Percentiles rank a stretch among this genome's conserved stretches.
Evolutionary conservation across 768 basidiomycete genomes (phyloP).

Genomic region (Gymnopilus dilepis): DNA sequence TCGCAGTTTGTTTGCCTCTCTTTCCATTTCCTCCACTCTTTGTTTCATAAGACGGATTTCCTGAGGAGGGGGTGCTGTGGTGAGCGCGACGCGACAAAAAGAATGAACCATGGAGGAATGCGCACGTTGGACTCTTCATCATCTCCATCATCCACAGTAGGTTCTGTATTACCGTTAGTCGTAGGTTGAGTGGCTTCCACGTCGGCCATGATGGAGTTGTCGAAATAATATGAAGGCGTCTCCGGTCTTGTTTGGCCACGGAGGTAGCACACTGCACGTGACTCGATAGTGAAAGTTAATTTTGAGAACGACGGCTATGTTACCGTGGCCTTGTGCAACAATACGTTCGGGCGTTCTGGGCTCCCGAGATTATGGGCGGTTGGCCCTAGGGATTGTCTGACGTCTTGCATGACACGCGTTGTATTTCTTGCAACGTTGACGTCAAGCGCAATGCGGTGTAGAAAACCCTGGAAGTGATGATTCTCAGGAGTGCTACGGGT

Average conservation of each 20-base stretch:
- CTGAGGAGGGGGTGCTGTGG: slow-evolving; percentile 42
- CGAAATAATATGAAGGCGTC: slow-evolving; percentile 15
- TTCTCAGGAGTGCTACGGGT: background rate
- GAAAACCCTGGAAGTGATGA: background rate
- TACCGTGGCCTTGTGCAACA: background rate
- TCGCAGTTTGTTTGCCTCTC: slow-evolving; percentile 85
- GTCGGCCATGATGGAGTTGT: slow-evolving; percentile 56
- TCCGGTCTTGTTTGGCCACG: slow-evolving; percentile 24
- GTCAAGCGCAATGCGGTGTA: slow-evolving; percentile 4
- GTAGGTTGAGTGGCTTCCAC: slow-evolving; percentile 49
- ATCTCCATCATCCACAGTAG: slow-evolving; percentile 60
- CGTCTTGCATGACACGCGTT: background rate
- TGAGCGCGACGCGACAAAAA: slow-evolving; percentile 17
- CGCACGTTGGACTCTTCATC: slow-evolving; percentile 67
- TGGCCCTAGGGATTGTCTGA: background rate
- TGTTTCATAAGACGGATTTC: slow-evolving; percentile 93
- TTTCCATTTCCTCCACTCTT: slow-evolving; percentile 91
- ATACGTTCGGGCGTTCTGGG: background rate
- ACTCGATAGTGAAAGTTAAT: background rate
- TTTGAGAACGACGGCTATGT: background rate
- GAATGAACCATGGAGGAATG: slow-evolving; percentile 5
- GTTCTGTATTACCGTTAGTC: slow-evolving; percentile 39
- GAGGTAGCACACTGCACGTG: slow-evolving; percentile 29
- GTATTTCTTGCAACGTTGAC: background rate
- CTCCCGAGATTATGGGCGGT: background rate